phyloP scores from a whole-genome alignment of 1,139 yeast genomes.

The Scheffersomyces titani region DNA sequence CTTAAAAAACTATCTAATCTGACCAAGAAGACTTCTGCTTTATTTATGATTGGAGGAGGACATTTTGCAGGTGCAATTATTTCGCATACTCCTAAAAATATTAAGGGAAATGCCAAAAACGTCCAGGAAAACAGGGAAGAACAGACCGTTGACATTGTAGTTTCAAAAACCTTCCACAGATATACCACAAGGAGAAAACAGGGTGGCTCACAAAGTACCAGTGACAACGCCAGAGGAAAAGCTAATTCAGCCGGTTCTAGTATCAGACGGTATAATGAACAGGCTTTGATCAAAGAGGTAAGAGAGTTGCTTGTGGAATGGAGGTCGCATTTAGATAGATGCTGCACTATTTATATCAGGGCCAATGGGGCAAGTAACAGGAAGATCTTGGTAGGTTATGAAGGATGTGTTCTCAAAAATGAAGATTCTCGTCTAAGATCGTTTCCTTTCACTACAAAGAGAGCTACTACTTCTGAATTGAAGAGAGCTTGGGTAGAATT shows the following conservation, averaged over 20 bases:
- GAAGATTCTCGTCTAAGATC: conserved; percentile 61
- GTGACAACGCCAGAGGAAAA: conserved; percentile 89
- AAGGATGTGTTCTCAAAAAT: conserved; percentile 47
- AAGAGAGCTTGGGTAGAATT: conserved; percentile 84
- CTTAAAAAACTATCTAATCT: conserved; percentile 31
- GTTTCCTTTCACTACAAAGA: conserved; percentile 86
- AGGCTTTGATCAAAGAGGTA: conserved; percentile 76
- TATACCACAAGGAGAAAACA: conserved; percentile 96
- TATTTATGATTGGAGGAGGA: conserved; percentile 96
- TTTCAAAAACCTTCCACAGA: conserved; percentile 87
- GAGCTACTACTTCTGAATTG: conserved; percentile 84
- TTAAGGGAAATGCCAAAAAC: conserved; percentile 54
- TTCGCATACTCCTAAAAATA: conserved; percentile 62
- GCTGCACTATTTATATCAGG: conserved; percentile 74
- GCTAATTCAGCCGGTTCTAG: conserved; percentile 97
- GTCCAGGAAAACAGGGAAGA: conserved; percentile 45
- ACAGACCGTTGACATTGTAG: conserved; percentile 65
- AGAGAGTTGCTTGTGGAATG: conserved; percentile 66
- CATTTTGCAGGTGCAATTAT: conserved; percentile 96
- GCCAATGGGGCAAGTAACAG: conserved; percentile 78
- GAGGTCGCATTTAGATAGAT: conserved; percentile 57
- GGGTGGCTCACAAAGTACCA: conserved; percentile 95
- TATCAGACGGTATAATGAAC: conserved; percentile 86
- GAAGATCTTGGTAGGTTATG: conserved; percentile 67
- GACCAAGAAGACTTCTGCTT: conserved; percentile 51